phyloP scores from a whole-genome alignment of 2,329 filamentous ascomycete genomes.

The Phyllosticta citriasiana region DNA sequence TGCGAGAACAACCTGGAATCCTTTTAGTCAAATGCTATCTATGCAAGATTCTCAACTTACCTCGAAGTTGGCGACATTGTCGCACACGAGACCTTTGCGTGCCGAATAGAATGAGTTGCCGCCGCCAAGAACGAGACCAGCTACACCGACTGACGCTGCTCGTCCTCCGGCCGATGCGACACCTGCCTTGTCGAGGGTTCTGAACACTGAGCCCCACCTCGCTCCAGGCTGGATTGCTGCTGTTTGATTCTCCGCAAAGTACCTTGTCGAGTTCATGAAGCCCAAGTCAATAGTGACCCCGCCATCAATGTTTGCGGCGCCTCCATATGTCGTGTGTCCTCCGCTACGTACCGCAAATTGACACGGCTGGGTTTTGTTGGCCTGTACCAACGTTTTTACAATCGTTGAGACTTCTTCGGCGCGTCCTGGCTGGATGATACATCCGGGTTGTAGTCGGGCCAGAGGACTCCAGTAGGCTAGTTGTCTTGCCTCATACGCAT shows the following conservation, averaged over 20 bases:
- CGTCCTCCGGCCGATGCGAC: conserved; percentile 19
- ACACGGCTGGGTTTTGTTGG: not conserved
- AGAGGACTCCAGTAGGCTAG: not conserved
- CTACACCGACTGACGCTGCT: conserved; percentile 16
- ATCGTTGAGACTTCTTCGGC: not conserved
- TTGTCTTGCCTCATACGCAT: not conserved
- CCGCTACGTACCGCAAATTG: conserved; percentile 6
- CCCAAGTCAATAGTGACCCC: conserved; percentile 22
- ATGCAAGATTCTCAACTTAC: not conserved
- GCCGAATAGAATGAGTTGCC: conserved; percentile 1
- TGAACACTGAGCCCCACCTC: conserved; percentile 19
- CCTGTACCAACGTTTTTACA: not conserved
- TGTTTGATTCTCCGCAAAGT: conserved; percentile 15
- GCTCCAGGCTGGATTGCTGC: conserved; percentile 18
- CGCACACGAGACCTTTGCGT: not conserved
- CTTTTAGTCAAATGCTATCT: not conserved
- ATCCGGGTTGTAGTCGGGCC: not conserved
- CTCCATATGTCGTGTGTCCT: conserved; percentile 19
- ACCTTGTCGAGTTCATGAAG: conserved; percentile 16
- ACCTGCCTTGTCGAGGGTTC: conserved; percentile 15
- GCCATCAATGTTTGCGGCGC: conserved; percentile 19
- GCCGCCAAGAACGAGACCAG: conserved; percentile 17
- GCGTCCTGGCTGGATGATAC: not conserved
- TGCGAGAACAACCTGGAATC: conserved; percentile 2
- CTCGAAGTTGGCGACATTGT: conserved; percentile 2